Base-by-base conservation (phyloP, 805 yeast genomes). In the Metschnikowia baotianmanensis region DNA sequence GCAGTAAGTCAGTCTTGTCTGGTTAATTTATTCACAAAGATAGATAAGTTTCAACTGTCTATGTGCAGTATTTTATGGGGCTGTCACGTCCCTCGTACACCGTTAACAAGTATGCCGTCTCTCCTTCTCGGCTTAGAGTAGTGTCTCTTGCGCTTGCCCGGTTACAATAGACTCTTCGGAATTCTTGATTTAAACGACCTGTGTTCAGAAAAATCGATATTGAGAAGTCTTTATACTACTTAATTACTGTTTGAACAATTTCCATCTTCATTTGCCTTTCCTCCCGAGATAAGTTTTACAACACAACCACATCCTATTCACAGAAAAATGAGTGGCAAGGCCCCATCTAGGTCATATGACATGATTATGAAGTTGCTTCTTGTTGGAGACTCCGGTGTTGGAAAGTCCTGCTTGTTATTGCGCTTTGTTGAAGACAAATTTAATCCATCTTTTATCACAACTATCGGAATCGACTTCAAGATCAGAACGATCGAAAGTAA, bases 381-480 rank as follows among this genome's bases (percentile, higher is more conserved):
- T 52, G 95, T 91, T 51, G 98, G 98, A 43, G 96, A 90, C 69
- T 86, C 96, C 23, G 77, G 87, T 45, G 93, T 86, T 33, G 95
- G 95, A 26, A 86, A 86, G 59, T 84, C 97, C 30, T 91, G 97
- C 73, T 74, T 90, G 45, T 72, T 90, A 56, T 78, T 91, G 50
- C 80, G 98, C 60, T 91, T 91, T 67, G 96, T 91, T 45, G 96
- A 89, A 56, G 97, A 91, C 67, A 90, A 89, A 66, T 93, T 93
- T 72, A 90, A 91, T 56, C 97, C 98, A 5, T 81, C 93, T 16
- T 93, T 91, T 67, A 93, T 93, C 68, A 89, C 98, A 45, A 93
- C 99, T 34, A 93, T 93, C 57, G 99, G 99, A 40, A 93, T 93
- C 57, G 99, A 93, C 65, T 93, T 93, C 77, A 93, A 93, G 72